Evolutionary conservation across 2,329 filamentous ascomycete genomes (phyloP).

Genomic region (Penicillium sp.): DNA sequence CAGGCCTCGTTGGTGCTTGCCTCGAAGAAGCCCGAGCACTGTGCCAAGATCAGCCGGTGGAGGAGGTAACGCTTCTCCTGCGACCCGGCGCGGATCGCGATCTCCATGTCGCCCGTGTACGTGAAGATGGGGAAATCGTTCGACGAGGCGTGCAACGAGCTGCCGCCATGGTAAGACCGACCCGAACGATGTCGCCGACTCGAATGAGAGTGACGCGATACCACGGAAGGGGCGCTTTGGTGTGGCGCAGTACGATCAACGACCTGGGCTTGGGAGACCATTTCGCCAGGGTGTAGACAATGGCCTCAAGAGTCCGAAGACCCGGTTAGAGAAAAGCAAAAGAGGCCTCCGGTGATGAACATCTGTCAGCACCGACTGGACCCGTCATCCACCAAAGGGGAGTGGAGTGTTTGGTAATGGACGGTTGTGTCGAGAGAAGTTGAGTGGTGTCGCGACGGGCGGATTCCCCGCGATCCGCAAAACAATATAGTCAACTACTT

Average conservation of each 20-base stretch:
- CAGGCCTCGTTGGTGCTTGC: slow-evolving; percentile 73
- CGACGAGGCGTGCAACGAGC: slow-evolving; percentile 63
- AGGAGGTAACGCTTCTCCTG: slow-evolving; percentile 82
- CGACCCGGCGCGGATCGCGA: slow-evolving; percentile 66
- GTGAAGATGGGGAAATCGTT: slow-evolving; percentile 94
- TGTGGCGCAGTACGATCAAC: slow-evolving; percentile 56
- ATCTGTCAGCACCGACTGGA: slow-evolving; percentile 13
- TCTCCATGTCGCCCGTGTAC: slow-evolving; percentile 89
- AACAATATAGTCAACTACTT: no score
- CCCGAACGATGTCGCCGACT: slow-evolving; percentile 70
- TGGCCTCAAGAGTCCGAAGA: background rate
- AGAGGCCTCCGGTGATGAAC: slow-evolving; percentile 12
- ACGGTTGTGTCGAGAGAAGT: no score
- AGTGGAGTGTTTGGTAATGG: no score
- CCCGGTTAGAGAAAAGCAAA: background rate
- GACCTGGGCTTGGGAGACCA: slow-evolving; percentile 46
- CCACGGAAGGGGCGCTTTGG: slow-evolving; percentile 60
- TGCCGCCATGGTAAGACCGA: slow-evolving; percentile 77
- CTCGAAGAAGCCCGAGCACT: slow-evolving; percentile 93
- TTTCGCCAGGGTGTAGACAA: slow-evolving; percentile 19
- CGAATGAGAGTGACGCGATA: slow-evolving; percentile 59
- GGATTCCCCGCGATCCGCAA: no score
- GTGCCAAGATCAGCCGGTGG: slow-evolving; percentile 79
- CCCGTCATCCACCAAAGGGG: no score
- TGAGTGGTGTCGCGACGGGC: no score